Evolutionary conservation across 2,329 filamentous ascomycete species (phyloP), one percentile per base, ranked within the genome.

Genomic region (Sporothrix dimorphospora): DNA sequence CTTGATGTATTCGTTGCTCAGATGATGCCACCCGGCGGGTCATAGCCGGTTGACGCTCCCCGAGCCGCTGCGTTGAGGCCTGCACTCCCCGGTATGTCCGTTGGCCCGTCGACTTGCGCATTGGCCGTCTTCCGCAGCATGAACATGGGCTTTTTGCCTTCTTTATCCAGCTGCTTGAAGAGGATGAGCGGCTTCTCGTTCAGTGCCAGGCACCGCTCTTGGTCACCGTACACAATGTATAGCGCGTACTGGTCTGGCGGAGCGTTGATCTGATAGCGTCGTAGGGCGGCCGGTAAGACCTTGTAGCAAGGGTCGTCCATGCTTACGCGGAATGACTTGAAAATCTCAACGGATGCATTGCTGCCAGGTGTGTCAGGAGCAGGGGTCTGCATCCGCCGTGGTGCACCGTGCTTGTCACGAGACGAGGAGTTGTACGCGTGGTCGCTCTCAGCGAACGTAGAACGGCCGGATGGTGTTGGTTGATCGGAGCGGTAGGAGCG

Each of bases 301-400:
- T 98, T 98, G 84, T 97, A 92, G 83, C 96, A 99, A 2, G 96
- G 96, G 79, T 99, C 96, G 77, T 99, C 96, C 88, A 98, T 97
- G 79, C 93, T 96, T 74, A 99, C 96, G 51, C 95, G 91, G 87
- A 99, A 99, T 1, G 93, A 97, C 81, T 99, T 99, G 89, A 98
- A 98, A 73, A 99, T 98, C 81, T 99, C 96, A 73, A 98, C 94
- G 1, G 88, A 89, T 14, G 86, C 83, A 73, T 86, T 87, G 77
- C 84, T 85, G 72, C 83, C 85, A 0, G 88, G 87, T 0, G 88
- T 90, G 74, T 91, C 88, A 24, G 88, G 87, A 1, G 87, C 87
- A 0, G 89, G 89, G 1, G 88, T 90, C 78, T 89, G 88, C 75
- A 87, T 85, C 63, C 89, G 83, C 72, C 88, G 85, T n/a, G 87